Base-by-base conservation (phyloP, 148 eudicot species). In the Chenopodium suecicum region DNA sequence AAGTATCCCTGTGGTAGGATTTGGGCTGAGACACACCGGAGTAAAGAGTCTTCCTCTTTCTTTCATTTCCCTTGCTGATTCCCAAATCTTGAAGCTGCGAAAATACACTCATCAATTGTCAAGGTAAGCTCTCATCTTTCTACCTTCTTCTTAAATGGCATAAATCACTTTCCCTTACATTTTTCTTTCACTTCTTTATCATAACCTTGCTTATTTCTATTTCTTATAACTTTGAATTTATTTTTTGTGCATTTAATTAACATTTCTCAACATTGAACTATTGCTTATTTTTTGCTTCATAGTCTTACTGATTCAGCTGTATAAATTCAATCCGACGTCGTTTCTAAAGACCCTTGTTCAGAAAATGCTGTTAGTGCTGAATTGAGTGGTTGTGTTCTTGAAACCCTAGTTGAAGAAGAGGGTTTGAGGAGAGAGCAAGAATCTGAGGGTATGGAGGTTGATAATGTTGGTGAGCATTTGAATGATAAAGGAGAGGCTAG, bases 271-370 rank as follows among this genome's bases (percentile, higher is more conserved):
- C 1, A 41, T 17, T 71, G 44, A 68, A 68, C 22, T 27, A 3
- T 41, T 71, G 50, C 74, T 71, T 32, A 50, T 20, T 37, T 70
- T 48, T 9, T 41, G 25, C 19, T 37, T 19, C 14, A 4, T 16
- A 68, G 11, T 2, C 32, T 73, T 47, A 11, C 31, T 73, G 8
- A n/a, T 47, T 4, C n/a, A 64, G 74, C 41, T 60, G 47, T 29
- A 27, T 67, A 44, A 27, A 23, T 79, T 16, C 81, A 70, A 31
- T 44, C 73, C 60, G 73, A 46, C 71, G 80, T 27, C 72, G 60
- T 44, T 68, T 23, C 72, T n/a, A 58, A 32, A 7, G 54, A 72
- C 54, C 13, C 16, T 22, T 37, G 52, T 67, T 14, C 9, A 5
- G 66, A 60, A 31, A 70, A 78, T 69, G 74, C 50, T 47, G 81